Conservation (phyloP, 257 asterid species). For the Forsythia suspensa region DNA sequence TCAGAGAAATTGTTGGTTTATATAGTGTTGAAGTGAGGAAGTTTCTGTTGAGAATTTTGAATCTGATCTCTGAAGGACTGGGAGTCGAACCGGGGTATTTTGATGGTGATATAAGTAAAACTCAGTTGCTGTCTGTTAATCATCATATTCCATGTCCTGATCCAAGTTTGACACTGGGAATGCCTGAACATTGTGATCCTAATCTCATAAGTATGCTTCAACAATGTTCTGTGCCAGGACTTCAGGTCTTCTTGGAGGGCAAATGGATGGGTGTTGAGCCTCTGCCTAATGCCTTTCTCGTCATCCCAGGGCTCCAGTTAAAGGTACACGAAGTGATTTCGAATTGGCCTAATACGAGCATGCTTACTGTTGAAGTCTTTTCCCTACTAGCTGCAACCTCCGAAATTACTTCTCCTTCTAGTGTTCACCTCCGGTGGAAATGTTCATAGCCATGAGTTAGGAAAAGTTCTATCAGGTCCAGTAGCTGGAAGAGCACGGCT, state of each 20-base stretch:
- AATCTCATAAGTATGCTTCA: constrained; percentile 62
- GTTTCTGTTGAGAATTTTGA: constrained; percentile 41
- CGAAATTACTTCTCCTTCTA: no score
- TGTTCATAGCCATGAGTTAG: no score
- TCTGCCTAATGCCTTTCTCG: constrained; percentile 36
- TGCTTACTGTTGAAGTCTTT: no score
- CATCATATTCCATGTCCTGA: constrained; percentile 74
- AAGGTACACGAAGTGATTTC: constrained; percentile 26
- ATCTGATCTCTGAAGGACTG: constrained; percentile 52
- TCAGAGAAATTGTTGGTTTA: constrained; percentile 47
- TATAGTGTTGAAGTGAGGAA: constrained; percentile 45
- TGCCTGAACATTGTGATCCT: constrained; percentile 65
- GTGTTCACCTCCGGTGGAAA: no score
- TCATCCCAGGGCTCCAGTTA: constrained; percentile 50
- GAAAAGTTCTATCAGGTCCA: no score
- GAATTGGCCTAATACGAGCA: no score
- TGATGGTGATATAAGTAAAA: constrained; percentile 38
- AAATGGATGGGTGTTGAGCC: constrained; percentile 62
- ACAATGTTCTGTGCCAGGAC: constrained; percentile 50
- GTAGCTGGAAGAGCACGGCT: no score
- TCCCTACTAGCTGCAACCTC: no score
- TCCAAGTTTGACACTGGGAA: constrained; percentile 66
- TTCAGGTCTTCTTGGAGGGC: constrained; percentile 43
- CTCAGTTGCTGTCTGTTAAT: constrained; percentile 50
- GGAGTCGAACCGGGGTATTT: constrained; percentile 45